phyloP scores from a whole-genome alignment of 768 basidiomycete species.

The Pleurotus cornucopiae region DNA sequence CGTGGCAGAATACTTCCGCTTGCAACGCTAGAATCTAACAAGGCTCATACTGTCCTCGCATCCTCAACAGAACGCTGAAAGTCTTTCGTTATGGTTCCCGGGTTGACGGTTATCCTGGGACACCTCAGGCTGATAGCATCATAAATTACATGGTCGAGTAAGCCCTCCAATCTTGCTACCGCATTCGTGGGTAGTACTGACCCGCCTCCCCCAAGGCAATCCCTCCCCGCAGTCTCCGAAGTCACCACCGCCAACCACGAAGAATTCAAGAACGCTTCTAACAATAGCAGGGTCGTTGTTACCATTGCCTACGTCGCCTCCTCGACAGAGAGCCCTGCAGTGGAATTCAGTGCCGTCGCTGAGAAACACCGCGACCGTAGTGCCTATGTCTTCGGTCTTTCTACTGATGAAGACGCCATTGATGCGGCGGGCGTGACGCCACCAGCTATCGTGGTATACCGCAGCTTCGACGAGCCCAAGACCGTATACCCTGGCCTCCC shows the following conservation, averaged over 20 bases:
- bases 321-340: slow-evolving; percentile 63
- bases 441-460: slow-evolving; percentile 90
- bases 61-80: slow-evolving; percentile 68
- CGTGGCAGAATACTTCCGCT: slow-evolving; percentile 23
- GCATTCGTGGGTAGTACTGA: slow-evolving; percentile 6
- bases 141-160: slow-evolving; percentile 96
- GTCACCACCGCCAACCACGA: slow-evolving; percentile 73
- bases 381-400: slow-evolving; percentile 86
- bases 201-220: slow-evolving; percentile 50
- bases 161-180: slow-evolving; percentile 18
- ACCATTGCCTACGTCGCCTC: slow-evolving; percentile 79
- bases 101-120: slow-evolving; percentile 75
- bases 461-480: slow-evolving; percentile 82
- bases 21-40: too few species aligned
- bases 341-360: slow-evolving; percentile 77
- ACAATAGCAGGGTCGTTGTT: slow-evolving; percentile 49
- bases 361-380: slow-evolving; percentile 74
- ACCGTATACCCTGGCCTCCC: slow-evolving; percentile 60
- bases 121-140: slow-evolving; percentile 93
- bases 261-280: slow-evolving; percentile 87
- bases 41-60: too few species aligned
- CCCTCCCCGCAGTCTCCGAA: slow-evolving; percentile 86
- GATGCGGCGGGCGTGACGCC: slow-evolving; percentile 69
- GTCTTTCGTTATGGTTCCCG: slow-evolving; percentile 84
- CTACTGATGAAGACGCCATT: slow-evolving; percentile 66